Percentiles rank a stretch among this genome's conserved stretches.
Evolutionary conservation across 78 protist genomes (phyloP).

Genomic region (Neovahlkampfia damariscottae): DNA sequence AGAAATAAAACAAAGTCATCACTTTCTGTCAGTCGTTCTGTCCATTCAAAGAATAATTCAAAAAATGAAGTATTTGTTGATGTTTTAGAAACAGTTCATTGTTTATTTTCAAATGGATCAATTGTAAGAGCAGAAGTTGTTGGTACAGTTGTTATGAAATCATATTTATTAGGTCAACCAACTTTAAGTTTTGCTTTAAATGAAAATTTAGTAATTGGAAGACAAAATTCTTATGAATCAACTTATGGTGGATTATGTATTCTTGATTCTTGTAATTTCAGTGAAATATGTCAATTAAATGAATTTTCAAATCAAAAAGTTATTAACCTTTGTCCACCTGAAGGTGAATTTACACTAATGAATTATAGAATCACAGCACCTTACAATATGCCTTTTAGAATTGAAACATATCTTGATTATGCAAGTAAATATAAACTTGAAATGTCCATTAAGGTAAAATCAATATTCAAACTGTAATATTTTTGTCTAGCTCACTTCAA

Average conservation of each 20-base stretch:
- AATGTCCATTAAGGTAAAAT: conserved; percentile 4
- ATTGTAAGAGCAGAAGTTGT: conserved; percentile 39
- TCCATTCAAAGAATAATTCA: background rate
- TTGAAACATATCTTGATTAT: conserved; percentile 5
- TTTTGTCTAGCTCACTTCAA: too few relatives aligned
- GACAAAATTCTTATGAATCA: background rate
- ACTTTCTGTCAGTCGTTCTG: too few relatives aligned
- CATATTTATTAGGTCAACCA: conserved; percentile 60
- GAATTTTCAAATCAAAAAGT: conserved; percentile 18
- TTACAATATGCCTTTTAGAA: conserved; percentile 28
- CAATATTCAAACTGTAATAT: too few relatives aligned
- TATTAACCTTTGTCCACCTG: conserved; percentile 31
- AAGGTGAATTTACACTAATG: conserved; percentile 40
- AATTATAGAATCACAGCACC: conserved; percentile 23
- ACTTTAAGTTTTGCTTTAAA: conserved; percentile 55
- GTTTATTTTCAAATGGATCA: conserved; percentile 31
- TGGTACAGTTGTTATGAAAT: conserved; percentile 72
- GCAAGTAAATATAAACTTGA: conserved; percentile 3
- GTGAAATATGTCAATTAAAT: conserved; percentile 18
- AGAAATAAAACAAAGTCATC: too few relatives aligned
- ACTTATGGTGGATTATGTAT: background rate
- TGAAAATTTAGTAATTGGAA: conserved; percentile 43
- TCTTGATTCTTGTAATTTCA: conserved; percentile 61
- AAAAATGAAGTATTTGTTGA: conserved; percentile 64
- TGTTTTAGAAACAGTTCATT: conserved; percentile 57